Conservation (phyloP, 257 asterid genomes). For the Forsythia suspensa region DNA sequence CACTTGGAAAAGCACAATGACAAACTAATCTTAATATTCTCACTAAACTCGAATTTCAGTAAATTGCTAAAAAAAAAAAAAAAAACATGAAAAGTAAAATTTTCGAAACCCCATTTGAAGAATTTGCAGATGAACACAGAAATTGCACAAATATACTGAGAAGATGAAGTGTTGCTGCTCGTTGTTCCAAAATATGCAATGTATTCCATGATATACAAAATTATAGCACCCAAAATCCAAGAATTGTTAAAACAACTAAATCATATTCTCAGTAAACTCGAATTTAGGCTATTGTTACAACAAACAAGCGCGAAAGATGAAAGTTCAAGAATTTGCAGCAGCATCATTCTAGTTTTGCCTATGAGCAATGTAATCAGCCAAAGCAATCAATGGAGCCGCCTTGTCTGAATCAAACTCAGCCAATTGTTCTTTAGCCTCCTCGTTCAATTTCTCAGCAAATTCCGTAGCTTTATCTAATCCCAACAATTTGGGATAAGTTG, state of each 20-base stretch:
- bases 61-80: not conserved
- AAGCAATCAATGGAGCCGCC: conserved; percentile 64
- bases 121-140: not conserved
- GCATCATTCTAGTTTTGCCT: conserved; percentile 44
- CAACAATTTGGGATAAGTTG: conserved; percentile 71
- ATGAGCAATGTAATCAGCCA: conserved; percentile 74
- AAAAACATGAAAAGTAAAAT: not conserved
- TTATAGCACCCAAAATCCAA: not conserved
- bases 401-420: conserved; percentile 46
- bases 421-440: conserved; percentile 63
- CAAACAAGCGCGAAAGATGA: not conserved
- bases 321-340: not conserved
- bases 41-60: not conserved
- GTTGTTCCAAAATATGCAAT: not conserved
- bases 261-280: not conserved
- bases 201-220: not conserved
- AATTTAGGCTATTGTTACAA: conserved; percentile 4
- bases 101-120: not conserved
- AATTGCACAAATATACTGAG: not conserved
- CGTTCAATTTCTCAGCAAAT: conserved; percentile 53
- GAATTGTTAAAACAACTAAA: not conserved
- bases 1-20: too few species aligned
- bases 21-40: too few species aligned
- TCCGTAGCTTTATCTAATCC: conserved; percentile 75
- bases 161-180: too few species aligned